These are phyloP conservation scores for Colletotrichum orchidophilum DNA, from an alignment of 2,329 filamentous ascomycete species.

Conservation along the genomic window DNA sequence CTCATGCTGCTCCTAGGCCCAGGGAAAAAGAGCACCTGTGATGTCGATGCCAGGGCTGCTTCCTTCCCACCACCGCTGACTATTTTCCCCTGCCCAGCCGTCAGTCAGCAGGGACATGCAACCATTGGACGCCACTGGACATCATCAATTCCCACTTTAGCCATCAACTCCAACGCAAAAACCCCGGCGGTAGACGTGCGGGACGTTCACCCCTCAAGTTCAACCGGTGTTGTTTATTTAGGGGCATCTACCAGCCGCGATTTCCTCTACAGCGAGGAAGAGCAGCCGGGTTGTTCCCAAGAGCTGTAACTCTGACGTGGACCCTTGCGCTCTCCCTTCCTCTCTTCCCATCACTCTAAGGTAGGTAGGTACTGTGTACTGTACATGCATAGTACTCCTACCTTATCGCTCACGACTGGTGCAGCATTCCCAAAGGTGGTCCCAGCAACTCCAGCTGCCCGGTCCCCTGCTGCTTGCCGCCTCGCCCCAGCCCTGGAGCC, in stretches of 20 bases:
- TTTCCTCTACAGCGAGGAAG: slow-evolving; percentile 4
- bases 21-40: slow-evolving; percentile 2
- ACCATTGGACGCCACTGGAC: slow-evolving; percentile 8
- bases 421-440: background rate
- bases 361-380: background rate
- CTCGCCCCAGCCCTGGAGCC: slow-evolving; percentile 27
- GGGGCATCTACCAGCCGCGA: slow-evolving; percentile 7
- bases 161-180: slow-evolving; percentile 7
- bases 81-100: background rate
- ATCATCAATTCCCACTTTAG: slow-evolving; percentile 10
- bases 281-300: slow-evolving; percentile 15
- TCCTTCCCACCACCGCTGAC: background rate
- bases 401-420: background rate
- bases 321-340: background rate
- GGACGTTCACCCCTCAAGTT: slow-evolving; percentile 26
- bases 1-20: background rate
- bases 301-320: slow-evolving; percentile 30
- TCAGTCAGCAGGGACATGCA: slow-evolving; percentile 9
- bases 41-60: background rate
- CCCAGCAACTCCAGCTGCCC: slow-evolving; percentile 15
- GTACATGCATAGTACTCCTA: background rate
- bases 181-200: background rate
- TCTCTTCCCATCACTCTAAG: background rate
- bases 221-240: slow-evolving; percentile 13
- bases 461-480: slow-evolving; percentile 21